Evolutionary conservation across 352 stramenopile genomes (phyloP), one percentile per base, ranked within the genome.

Genomic region (Phytophthora macrochlamydospora): DNA sequence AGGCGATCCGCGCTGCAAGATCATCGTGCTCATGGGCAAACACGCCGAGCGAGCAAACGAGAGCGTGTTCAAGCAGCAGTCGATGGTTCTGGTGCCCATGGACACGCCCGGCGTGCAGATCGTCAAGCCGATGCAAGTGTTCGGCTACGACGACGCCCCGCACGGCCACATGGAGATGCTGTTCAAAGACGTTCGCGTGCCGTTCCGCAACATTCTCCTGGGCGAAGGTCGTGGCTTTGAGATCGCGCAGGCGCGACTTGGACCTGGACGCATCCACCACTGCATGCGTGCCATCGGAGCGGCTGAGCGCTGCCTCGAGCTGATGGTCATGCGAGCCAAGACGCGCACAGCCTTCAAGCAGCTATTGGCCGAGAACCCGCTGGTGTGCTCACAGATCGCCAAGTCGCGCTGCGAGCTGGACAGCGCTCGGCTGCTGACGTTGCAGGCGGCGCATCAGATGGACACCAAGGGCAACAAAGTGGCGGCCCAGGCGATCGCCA

Each of bases 111-210:
- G 96, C 29, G 97, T 99, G 54, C 91, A 91, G 52, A 69, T 99
- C 33, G 85, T 97, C 49, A 83, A 85, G 7, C 82, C 89, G 28
- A 92, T 96, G 79, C 62, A 83, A 28, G 96, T 99, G 3, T 98
- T 99, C 79, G 97, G 97, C 50, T 98, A 98, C 66, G 95, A 99
- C 61, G 97, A 99, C 74, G 97, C 97, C 29, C 97, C 96, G 67
- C 59, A 99, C 82, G 60, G 89, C 67, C 65, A 98, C 97, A 88
- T 94, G 98, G 69, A 98, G 53, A 98, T 99, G 75, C 94, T 97
- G 60, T 97, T 99, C 76, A 96, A 98, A 53, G 76, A 98, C 71
- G 89, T 93, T 18, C 80, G 87, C 12, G 90, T 99, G 50, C 96
- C 97, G 18, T 97, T 97, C 67, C 72, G 74, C 32, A 95, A 87